Evolutionary conservation across 2,329 filamentous ascomycete genomes (phyloP), one percentile per base, ranked within the genome.

Genomic region (Mycosphaerella sp.): DNA sequence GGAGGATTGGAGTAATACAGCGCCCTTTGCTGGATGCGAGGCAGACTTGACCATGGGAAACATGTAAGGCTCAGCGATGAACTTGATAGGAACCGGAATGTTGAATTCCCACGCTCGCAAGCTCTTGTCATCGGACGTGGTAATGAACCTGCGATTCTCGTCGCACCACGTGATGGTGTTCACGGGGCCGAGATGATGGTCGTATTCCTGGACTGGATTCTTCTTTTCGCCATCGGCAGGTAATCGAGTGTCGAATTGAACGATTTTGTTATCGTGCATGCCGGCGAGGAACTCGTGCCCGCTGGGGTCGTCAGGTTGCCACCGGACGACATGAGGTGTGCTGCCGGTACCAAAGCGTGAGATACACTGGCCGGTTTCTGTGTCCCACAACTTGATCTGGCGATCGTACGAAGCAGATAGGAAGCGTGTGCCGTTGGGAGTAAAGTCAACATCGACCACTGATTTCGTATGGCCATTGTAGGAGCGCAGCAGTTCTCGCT

Each of bases 191-290:
- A 98, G 76, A 70, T 98, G 93, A 72, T 98, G 93, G 68, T 98
- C 92, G 74, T 98, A 98, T 75, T 97, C 93, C 69, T 98, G 95
- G 10, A 95, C 87, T 55, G 93, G 80, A 65, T 95, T 69, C 51
- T 64, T 65, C 51, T 65, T 62, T 38, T 68, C 67, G 11, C 63
- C 63, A 84, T 62, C 82, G 6, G 85, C 84, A 2, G 63, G 55
- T 10, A 64, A 45, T 29, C 95, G 82, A 2, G 85, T 91, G 72
- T 98, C 93, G 72, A 95, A 98, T 69, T 98, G 93, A 41, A 98
- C 80, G 63, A 98, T 98, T 77, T 96, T 96, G 78, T 98, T 98
- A 73, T 98, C 92, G 38, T 89, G 93, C 89, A 97, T 95, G 66
- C 93, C 93, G 1, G 90, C 91, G 53, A 98, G 74, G 72, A 98